Evolutionary conservation across 305 asterid species (phyloP).

Genomic region (Fraxinus angustifolia): DNA sequence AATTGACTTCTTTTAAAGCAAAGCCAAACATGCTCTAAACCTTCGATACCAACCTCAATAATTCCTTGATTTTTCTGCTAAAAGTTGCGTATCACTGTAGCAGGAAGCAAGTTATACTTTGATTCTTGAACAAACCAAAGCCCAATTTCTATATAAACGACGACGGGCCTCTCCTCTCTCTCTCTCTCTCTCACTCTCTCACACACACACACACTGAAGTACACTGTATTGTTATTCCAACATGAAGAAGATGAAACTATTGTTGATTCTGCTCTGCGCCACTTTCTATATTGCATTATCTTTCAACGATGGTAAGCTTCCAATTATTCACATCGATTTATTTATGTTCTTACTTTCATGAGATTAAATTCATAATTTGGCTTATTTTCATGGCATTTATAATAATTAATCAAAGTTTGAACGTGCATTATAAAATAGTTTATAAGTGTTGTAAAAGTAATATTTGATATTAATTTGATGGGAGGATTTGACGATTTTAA

Average conservation of each 20-base stretch:
- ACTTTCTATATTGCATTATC: slow-evolving; percentile 34
- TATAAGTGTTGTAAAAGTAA: too few species aligned
- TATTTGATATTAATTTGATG: too few species aligned
- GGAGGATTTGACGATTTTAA: too few species aligned
- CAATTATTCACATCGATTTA: neutral
- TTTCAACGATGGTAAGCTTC: slow-evolving; percentile 41
- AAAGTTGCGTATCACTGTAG: neutral
- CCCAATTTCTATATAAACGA: neutral
- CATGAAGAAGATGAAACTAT: slow-evolving; percentile 27
- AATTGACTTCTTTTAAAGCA: neutral
- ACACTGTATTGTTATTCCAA: neutral
- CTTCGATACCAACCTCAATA: neutral
- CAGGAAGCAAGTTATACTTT: neutral
- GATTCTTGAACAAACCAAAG: neutral
- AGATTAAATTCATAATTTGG: neutral
- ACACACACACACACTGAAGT: neutral
- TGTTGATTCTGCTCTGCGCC: slow-evolving; percentile 31
- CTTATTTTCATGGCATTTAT: neutral
- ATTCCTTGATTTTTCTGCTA: neutral
- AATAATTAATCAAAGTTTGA: too few species aligned
- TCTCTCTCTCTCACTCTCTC: neutral
- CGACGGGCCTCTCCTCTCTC: neutral
- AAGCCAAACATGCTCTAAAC: neutral
- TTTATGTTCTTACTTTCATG: neutral
- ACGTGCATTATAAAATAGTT: too few species aligned